Percentiles rank a stretch among this genome's conserved stretches.
phyloP scores from a whole-genome alignment of 768 basidiomycete species.

The Austroboletus eburneus region DNA sequence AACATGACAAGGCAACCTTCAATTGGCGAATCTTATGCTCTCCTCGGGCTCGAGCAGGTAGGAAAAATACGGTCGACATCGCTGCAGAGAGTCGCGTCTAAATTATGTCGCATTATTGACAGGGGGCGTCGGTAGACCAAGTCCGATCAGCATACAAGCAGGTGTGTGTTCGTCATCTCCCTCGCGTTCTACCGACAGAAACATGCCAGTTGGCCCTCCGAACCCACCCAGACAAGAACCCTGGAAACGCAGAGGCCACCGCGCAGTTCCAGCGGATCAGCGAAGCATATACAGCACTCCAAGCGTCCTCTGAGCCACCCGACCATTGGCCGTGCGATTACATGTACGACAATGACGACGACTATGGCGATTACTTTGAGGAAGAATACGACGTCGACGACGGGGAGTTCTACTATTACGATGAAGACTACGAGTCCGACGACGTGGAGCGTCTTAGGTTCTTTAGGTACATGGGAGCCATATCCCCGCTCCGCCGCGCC shows the following conservation, averaged over 20 bases:
- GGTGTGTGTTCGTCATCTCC: constrained; percentile 33
- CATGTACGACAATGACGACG: constrained; percentile 37
- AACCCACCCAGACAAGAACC: constrained; percentile 79
- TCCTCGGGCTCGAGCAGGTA: constrained; percentile 56
- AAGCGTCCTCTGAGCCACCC: constrained; percentile 30
- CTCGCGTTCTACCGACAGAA: neutral
- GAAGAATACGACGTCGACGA: constrained; percentile 20
- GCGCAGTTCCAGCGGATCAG: constrained; percentile 64
- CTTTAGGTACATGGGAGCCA: constrained; percentile 44
- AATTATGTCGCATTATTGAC: constrained; percentile 10
- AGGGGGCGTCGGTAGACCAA: constrained; percentile 61
- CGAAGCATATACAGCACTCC: constrained; percentile 63
- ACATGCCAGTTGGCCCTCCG: constrained; percentile 50
- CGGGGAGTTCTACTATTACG: constrained; percentile 28
- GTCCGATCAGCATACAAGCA: constrained; percentile 69
- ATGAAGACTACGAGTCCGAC: constrained; percentile 32
- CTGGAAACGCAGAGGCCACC: constrained; percentile 59
- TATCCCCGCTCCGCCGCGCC: neutral
- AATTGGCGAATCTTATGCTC: constrained; percentile 35
- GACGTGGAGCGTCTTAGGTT: constrained; percentile 35
- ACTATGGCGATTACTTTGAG: constrained; percentile 31
- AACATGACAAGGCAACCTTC: constrained; percentile 36
- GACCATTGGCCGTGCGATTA: constrained; percentile 10
- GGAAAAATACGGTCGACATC: neutral
- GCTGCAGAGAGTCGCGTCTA: constrained; percentile 1